Evolutionary conservation across 78 protist species (phyloP).

Genomic region (Dictyostelium firmibasis): DNA sequence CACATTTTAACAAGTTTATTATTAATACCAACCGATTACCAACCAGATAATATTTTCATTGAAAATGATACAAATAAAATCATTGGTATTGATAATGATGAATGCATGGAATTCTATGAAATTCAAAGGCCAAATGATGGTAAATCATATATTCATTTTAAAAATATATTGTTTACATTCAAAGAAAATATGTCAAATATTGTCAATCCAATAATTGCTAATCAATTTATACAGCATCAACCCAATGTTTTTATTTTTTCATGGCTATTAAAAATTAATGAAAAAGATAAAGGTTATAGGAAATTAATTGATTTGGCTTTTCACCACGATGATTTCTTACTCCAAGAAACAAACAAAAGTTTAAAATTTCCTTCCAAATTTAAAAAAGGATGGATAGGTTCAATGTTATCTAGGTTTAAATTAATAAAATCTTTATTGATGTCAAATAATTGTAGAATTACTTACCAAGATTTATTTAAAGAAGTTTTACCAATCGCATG

Average conservation of each 20-base stretch:
- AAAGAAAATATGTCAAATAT: neutral
- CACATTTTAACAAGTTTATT: neutral
- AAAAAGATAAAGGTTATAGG: neutral
- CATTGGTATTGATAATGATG: neutral
- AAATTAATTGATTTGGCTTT: neutral
- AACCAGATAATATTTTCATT: neutral
- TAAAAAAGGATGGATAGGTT: neutral
- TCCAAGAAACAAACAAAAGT: neutral
- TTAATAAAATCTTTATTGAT: neutral
- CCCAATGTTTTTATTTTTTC: neutral
- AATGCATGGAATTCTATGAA: neutral
- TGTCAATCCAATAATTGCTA: neutral
- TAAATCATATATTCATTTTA: neutral
- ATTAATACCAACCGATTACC: neutral
- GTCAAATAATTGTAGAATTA: neutral
- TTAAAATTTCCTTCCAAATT: neutral
- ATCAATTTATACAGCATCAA: neutral
- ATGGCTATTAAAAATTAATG: neutral
- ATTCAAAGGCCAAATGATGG: neutral
- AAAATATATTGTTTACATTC: neutral
- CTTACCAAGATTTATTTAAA: neutral
- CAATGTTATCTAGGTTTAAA: neutral
- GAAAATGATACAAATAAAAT: neutral
- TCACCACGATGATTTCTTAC: neutral
- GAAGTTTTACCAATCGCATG: neutral